A percentile compares a stretch with the other conserved stretches of the same genome.
These are phyloP conservation scores for Physcomitrellopsis africana DNA, from an alignment of 225 moss, liverwort and hornwort genomes.

Conservation along the genomic window DNA sequence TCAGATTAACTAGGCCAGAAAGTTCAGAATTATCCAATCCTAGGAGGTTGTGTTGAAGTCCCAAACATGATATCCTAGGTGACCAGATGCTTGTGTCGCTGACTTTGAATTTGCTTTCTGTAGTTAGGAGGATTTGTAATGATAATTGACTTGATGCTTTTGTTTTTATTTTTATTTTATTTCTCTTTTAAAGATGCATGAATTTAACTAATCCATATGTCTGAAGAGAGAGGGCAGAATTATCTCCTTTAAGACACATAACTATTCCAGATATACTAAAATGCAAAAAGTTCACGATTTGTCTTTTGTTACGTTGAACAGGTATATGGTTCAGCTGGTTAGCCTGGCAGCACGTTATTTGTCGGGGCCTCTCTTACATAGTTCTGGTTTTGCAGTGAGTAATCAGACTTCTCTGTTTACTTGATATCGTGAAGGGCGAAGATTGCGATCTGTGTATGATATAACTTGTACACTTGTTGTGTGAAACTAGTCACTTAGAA, in stretches of 20 bases:
- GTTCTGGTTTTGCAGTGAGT: conserved; percentile 97
- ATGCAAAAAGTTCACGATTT: conserved; percentile 14
- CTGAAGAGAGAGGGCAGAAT: neutral
- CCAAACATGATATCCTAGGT: conserved; percentile 5
- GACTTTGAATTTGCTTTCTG: neutral
- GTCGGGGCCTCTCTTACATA: conserved; percentile 87
- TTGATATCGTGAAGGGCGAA: conserved; percentile 4
- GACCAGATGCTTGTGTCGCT: neutral
- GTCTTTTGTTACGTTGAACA: conserved; percentile 35
- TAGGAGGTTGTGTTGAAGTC: neutral
- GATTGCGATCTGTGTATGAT: conserved; percentile 4
- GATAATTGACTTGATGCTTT: neutral
- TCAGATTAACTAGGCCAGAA: neutral
- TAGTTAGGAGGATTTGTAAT: conserved; percentile 9
- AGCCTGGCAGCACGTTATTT: conserved; percentile 87
- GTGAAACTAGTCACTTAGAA: neutral
- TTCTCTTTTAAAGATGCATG: conserved; percentile 15
- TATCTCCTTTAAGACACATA: neutral
- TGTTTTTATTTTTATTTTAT: neutral
- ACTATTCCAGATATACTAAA: neutral
- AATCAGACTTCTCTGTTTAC: conserved; percentile 9
- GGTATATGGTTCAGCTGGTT: conserved; percentile 90
- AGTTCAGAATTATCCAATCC: neutral
- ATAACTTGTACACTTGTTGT: neutral
- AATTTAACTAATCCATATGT: neutral